Evolutionary conservation across 257 asterid species (phyloP).

Genomic region (Solanum peruvianum): DNA sequence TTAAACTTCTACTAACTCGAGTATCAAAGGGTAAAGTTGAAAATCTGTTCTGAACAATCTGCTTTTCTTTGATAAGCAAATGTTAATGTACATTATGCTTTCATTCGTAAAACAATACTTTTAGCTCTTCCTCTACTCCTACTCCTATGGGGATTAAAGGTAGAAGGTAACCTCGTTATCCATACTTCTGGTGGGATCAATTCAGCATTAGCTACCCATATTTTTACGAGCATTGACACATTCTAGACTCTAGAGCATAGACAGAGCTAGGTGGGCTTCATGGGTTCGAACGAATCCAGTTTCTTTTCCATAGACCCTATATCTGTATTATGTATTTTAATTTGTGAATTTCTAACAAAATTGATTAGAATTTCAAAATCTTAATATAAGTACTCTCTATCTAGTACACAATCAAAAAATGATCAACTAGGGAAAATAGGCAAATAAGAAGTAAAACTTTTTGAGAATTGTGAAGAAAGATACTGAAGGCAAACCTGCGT

Average conservation of each 20-base stretch:
- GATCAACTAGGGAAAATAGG: background rate
- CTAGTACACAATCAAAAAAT: background rate
- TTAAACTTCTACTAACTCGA: background rate
- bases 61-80: background rate
- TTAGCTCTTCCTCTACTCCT: background rate
- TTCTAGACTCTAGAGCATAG: background rate
- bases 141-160: background rate
- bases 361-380: too few relatives aligned
- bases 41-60: background rate
- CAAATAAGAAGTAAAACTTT: background rate
- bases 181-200: background rate
- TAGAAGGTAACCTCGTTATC: background rate
- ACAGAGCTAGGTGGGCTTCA: too few relatives aligned
- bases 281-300: too few relatives aligned
- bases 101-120: background rate
- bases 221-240: background rate
- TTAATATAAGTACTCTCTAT: too few relatives aligned
- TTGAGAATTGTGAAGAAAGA: background rate
- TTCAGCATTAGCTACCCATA: background rate
- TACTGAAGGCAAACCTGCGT: constrained; percentile 40
- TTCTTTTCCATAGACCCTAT: too few relatives aligned
- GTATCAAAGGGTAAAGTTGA: background rate
- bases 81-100: background rate
- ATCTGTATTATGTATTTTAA: too few relatives aligned
- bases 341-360: too few relatives aligned